A percentile compares a stretch with the other conserved stretches of the same genome.
phyloP scores from a whole-genome alignment of 148 eudicot species.

The Fallopia convolvulus region DNA sequence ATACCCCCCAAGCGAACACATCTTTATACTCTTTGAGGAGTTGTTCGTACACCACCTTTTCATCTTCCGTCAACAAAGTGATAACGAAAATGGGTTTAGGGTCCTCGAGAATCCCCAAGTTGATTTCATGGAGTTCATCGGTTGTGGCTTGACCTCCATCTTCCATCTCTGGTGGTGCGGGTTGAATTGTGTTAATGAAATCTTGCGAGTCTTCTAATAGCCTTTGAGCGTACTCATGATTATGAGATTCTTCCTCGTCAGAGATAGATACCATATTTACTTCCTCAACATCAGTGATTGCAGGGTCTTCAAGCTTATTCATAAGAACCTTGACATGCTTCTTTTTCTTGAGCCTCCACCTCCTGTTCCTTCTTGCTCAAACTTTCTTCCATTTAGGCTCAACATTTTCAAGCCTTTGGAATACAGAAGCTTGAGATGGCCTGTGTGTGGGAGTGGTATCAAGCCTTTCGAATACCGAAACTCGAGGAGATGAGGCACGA shows the following conservation, averaged over 20 bases:
- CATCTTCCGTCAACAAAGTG: not conserved
- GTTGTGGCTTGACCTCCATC: not conserved
- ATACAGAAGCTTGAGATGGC: too few species aligned
- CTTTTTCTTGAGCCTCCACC: too few species aligned
- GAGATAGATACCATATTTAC: not conserved
- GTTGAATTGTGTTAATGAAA: not conserved
- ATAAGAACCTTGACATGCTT: too few species aligned
- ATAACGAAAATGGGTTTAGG: not conserved
- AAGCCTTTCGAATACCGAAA: too few species aligned
- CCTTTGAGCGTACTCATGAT: not conserved
- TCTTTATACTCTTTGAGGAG: slow-evolving; percentile 16
- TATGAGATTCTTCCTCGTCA: not conserved
- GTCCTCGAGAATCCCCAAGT: too few species aligned
- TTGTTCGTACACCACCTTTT: not conserved
- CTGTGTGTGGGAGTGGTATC: too few species aligned
- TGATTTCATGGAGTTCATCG: not conserved
- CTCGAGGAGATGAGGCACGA: too few species aligned
- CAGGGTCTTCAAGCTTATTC: too few species aligned
- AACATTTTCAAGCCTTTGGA: too few species aligned
- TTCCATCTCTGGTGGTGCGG: not conserved
- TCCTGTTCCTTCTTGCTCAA: too few species aligned
- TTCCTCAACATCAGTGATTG: not conserved
- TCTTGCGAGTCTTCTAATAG: not conserved
- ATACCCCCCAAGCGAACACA: not conserved
- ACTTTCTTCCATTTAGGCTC: too few species aligned